Evolutionary conservation across 768 basidiomycete genomes (phyloP).

Genomic region (Holtermanniella nyarrowii): DNA sequence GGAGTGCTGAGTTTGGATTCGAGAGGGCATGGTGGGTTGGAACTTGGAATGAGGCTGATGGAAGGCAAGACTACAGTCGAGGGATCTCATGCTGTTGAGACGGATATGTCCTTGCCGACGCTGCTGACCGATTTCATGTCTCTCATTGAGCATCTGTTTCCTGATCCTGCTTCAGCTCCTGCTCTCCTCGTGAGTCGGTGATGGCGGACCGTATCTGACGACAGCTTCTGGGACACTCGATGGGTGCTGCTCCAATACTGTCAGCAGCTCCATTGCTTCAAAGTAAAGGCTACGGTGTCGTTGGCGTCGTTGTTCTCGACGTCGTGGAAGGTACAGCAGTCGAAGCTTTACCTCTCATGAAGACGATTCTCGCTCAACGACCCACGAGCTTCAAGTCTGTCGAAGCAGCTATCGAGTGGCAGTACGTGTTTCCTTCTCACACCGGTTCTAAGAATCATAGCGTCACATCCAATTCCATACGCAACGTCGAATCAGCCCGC

Average conservation of each 20-base stretch:
- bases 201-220: not conserved
- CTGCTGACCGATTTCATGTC: conserved; percentile 66
- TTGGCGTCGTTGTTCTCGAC: conserved; percentile 72
- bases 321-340: conserved; percentile 81
- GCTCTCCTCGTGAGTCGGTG: conserved; percentile 58
- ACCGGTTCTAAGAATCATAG: conserved; percentile 44
- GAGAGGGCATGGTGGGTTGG: conserved; percentile 66
- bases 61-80: conserved; percentile 57
- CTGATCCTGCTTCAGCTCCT: conserved; percentile 55
- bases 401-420: conserved; percentile 88
- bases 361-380: conserved; percentile 67
- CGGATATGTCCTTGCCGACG: conserved; percentile 60
- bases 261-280: conserved; percentile 59
- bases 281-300: conserved; percentile 57
- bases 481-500: conserved; percentile 69
- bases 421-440: conserved; percentile 50
- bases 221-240: conserved; percentile 81
- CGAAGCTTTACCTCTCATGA: conserved; percentile 89
- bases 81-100: conserved; percentile 28
- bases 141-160: conserved; percentile 59
- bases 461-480: conserved; percentile 67
- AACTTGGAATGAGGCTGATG: not conserved
- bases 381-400: conserved; percentile 74
- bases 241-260: conserved; percentile 86
- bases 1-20: conserved; percentile 77